A percentile compares a stretch with the other conserved stretches of the same genome.
Evolutionary conservation across 495 filamentous ascomycete species (phyloP).

Genomic region (Podospora conica): DNA sequence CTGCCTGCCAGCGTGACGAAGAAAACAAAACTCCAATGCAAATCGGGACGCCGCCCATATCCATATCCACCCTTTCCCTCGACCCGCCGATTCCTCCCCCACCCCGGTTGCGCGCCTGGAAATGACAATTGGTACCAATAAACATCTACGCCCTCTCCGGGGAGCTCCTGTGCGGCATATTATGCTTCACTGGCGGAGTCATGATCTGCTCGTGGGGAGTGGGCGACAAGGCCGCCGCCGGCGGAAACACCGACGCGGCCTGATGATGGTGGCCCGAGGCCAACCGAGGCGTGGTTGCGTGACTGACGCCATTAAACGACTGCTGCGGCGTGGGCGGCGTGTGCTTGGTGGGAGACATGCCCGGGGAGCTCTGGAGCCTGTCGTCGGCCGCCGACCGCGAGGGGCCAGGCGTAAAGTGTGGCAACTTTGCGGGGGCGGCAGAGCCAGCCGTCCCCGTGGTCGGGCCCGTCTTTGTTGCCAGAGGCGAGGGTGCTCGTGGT

Average conservation of each 20-base stretch:
- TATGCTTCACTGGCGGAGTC: constrained; percentile 44
- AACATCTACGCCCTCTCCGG: constrained; percentile 1
- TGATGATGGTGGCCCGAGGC: constrained; percentile 19
- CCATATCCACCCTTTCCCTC: background rate
- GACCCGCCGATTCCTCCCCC: background rate
- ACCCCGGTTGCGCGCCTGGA: background rate
- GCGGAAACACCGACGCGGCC: constrained; percentile 42
- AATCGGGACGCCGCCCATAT: background rate
- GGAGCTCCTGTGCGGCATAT: constrained; percentile 29
- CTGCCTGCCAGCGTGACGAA: background rate
- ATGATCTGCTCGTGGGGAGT: constrained; percentile 45
- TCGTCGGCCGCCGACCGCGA: constrained; percentile 9
- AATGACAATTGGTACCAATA: background rate
- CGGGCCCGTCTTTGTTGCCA: constrained; percentile 26
- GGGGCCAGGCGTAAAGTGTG: constrained; percentile 22
- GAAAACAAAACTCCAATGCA: background rate
- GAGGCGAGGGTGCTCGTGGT: constrained; percentile 24
- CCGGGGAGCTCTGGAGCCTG: constrained; percentile 33
- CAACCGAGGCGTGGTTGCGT: constrained; percentile 15
- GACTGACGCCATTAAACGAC: constrained; percentile 15
- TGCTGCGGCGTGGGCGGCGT: constrained; percentile 39
- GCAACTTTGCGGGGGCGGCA: constrained; percentile 13
- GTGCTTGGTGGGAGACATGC: constrained; percentile 73
- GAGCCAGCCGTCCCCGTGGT: constrained; percentile 13
- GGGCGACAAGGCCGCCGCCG: constrained; percentile 46